Evolutionary conservation across 148 eudicot genomes (phyloP).

Genomic region (Fagopyrum homotropicum): DNA sequence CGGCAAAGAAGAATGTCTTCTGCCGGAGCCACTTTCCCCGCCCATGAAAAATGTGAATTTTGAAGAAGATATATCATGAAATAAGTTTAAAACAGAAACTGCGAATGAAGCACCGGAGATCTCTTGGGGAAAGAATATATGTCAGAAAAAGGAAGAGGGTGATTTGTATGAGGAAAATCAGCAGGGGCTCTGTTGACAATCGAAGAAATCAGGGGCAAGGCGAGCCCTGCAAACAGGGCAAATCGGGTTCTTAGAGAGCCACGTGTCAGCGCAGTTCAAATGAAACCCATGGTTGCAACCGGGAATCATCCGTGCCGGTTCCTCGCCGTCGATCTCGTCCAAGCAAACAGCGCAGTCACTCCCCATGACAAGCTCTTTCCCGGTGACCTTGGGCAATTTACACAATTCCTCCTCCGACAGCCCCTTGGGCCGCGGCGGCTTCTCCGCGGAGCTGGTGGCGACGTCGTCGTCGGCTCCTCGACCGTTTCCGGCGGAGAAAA

Average conservation of each 20-base stretch:
- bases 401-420: slow-evolving; percentile 59
- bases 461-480: neutral
- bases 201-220: slow-evolving; percentile 44
- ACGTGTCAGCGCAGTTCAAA: slow-evolving; percentile 71
- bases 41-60: neutral
- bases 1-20: neutral
- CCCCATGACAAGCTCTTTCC: slow-evolving; percentile 53
- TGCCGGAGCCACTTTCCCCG: neutral
- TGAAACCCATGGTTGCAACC: slow-evolving; percentile 98
- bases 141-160: neutral
- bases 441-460: slow-evolving; percentile 25
- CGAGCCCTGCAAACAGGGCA: slow-evolving; percentile 79
- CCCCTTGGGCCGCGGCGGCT: slow-evolving; percentile 37
- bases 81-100: neutral
- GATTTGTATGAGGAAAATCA: slow-evolving; percentile 13
- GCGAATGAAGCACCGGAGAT: neutral
- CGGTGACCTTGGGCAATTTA: slow-evolving; percentile 61
- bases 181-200: slow-evolving; percentile 46
- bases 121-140: neutral
- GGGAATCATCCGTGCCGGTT: slow-evolving; percentile 78
- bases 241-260: slow-evolving; percentile 61
- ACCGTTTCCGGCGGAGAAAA: slow-evolving; percentile 33
- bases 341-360: slow-evolving; percentile 85
- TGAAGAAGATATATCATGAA: neutral
- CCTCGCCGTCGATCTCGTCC: slow-evolving; percentile 61